Percentiles rank a stretch among this genome's conserved stretches.
phyloP scores from a whole-genome alignment of 306 rosid genomes.

The Biancaea sappan region DNA sequence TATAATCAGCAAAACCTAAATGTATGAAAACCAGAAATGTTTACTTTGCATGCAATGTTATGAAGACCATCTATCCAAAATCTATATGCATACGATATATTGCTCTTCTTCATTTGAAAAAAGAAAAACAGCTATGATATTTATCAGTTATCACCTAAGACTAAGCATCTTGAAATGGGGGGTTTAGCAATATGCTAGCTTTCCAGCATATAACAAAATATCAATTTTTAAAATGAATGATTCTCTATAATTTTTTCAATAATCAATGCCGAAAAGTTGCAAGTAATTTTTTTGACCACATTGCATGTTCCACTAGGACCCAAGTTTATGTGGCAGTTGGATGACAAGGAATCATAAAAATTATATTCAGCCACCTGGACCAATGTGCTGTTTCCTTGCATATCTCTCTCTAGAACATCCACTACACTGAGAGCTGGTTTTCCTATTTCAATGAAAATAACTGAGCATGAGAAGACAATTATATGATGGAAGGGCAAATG shows the following conservation, averaged over 20 bases:
- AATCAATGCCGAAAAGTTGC: not conserved
- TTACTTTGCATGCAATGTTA: not conserved
- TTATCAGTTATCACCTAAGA: not conserved
- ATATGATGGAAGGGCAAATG: not conserved
- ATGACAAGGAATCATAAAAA: conserved; percentile 11
- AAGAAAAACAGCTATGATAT: not conserved
- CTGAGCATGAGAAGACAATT: conserved; percentile 11
- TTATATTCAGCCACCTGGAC: conserved; percentile 64
- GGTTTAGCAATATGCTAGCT: not conserved
- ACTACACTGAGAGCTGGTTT: conserved; percentile 84
- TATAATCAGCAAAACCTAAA: conserved; percentile 5
- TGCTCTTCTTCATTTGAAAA: not conserved
- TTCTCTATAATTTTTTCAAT: not conserved
- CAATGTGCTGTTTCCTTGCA: conserved; percentile 64
- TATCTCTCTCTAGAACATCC: conserved; percentile 65
- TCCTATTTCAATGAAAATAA: conserved; percentile 53
- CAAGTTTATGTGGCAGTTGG: not conserved
- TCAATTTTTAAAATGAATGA: not conserved
- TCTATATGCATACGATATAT: not conserved
- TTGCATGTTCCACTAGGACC: not conserved
- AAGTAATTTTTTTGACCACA: not conserved
- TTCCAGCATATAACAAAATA: not conserved
- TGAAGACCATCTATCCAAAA: not conserved
- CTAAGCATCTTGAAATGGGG: not conserved
- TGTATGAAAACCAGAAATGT: not conserved